A percentile compares a stretch with the other conserved stretches of the same genome.
phyloP scores from a whole-genome alignment of 331 rosid genomes.

The Erythrophleum ivorense region DNA sequence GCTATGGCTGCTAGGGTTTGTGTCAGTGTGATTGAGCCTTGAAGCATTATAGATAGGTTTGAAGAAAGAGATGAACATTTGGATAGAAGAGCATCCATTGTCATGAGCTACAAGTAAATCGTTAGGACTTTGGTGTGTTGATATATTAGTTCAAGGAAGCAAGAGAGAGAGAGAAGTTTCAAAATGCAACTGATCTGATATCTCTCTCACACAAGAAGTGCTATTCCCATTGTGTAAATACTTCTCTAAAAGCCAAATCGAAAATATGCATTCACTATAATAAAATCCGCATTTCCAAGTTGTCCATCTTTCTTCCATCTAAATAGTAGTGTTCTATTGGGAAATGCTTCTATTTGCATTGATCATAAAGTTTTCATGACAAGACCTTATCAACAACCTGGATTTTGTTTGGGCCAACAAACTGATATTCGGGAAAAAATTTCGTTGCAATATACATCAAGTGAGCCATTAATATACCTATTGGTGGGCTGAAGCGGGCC shows the following conservation, averaged over 20 bases:
- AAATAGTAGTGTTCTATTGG: neutral
- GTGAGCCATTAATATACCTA: neutral
- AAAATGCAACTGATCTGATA: conserved; percentile 12
- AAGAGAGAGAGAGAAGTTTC: conserved; percentile 24
- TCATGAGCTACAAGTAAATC: conserved; percentile 22
- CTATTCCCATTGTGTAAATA: conserved; percentile 17
- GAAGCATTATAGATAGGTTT: conserved; percentile 10
- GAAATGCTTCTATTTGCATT: conserved; percentile 27
- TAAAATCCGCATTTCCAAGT: neutral
- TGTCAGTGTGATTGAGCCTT: conserved; percentile 30
- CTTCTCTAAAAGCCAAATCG: neutral
- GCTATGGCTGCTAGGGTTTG: conserved; percentile 37
- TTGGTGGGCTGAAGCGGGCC: neutral
- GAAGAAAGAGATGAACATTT: conserved; percentile 18
- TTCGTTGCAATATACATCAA: too few species aligned
- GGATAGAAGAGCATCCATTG: conserved; percentile 39
- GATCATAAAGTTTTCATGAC: conserved; percentile 39
- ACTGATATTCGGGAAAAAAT: neutral
- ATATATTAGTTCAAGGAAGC: conserved; percentile 18
- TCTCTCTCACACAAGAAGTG: conserved; percentile 37
- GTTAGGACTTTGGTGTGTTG: conserved; percentile 26
- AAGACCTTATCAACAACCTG: conserved; percentile 18
- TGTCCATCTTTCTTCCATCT: conserved; percentile 19
- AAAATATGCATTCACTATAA: neutral
- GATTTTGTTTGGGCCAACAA: neutral